These are phyloP conservation scores for Phialophora tarda DNA, from an alignment of 2,329 filamentous ascomycete genomes.

Conservation along the genomic window DNA sequence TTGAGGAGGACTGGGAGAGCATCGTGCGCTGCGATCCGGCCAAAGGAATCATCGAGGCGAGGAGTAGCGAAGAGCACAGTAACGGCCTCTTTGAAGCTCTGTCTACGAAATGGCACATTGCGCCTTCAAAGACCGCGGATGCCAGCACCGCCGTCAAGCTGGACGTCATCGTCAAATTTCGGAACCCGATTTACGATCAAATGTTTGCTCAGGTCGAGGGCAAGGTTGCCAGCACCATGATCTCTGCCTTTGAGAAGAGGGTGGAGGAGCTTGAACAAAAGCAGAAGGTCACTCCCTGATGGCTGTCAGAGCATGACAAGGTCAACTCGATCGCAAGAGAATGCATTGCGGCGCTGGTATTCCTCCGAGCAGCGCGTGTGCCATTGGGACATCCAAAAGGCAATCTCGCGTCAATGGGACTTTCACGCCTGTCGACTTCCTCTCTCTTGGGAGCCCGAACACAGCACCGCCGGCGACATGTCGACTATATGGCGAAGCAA, in stretches of 20 bases:
- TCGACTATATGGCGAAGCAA: not conserved
- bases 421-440: not conserved
- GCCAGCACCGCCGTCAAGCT: slow-evolving; percentile 75
- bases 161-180: slow-evolving; percentile 79
- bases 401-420: too few relatives aligned
- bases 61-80: slow-evolving; percentile 62
- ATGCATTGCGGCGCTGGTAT: not conserved
- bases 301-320: not conserved
- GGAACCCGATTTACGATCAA: slow-evolving; percentile 84
- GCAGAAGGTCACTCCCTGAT: not conserved
- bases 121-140: slow-evolving; percentile 42
- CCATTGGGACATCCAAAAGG: not conserved
- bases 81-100: slow-evolving; percentile 54
- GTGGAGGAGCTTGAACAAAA: slow-evolving; percentile 61
- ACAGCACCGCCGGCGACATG: too few relatives aligned
- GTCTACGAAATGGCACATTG: slow-evolving; percentile 52
- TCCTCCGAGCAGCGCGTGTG: not conserved
- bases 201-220: slow-evolving; percentile 81
- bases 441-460: too few relatives aligned
- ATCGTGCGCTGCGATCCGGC: slow-evolving; percentile 77
- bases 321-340: not conserved
- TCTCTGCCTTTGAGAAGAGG: slow-evolving; percentile 87
- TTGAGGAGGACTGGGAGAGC: slow-evolving; percentile 83
- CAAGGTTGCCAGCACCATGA: slow-evolving; percentile 85
- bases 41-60: slow-evolving; percentile 72